Conservation (phyloP, 768 basidiomycete genomes). For the Trametes cubensis region DNA sequence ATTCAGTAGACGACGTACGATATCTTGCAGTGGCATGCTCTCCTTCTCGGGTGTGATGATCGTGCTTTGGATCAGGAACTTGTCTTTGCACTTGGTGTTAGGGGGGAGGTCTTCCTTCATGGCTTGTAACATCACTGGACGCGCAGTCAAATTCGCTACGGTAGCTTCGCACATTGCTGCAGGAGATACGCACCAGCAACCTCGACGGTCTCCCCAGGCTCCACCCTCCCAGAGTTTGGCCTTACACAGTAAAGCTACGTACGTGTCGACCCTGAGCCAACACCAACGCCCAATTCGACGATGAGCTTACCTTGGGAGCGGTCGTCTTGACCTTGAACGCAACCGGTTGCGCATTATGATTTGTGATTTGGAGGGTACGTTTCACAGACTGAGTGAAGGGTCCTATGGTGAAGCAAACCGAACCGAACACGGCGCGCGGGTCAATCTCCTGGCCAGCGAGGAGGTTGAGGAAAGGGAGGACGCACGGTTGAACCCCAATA, state of each 20-base stretch:
- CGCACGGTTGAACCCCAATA: slow-evolving; percentile 84
- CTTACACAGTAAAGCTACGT: slow-evolving; percentile 88
- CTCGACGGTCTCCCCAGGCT: slow-evolving; percentile 92
- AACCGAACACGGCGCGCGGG: slow-evolving; percentile 12
- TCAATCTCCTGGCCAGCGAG: slow-evolving; percentile 15
- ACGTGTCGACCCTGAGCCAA: slow-evolving; percentile 19
- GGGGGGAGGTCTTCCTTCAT: slow-evolving; percentile 93
- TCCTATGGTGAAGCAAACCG: slow-evolving; percentile 51
- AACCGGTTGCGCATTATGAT: slow-evolving; percentile 84
- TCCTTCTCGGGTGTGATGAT: slow-evolving; percentile 90
- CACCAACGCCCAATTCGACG: slow-evolving; percentile 15
- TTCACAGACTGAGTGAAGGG: slow-evolving; percentile 92
- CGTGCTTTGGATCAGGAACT: slow-evolving; percentile 97
- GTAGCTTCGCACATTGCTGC: background rate
- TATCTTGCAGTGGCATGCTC: slow-evolving; percentile 72
- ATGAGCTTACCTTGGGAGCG: slow-evolving; percentile 80
- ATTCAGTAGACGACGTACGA: slow-evolving; percentile 58
- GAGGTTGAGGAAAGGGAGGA: slow-evolving; percentile 20
- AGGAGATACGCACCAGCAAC: slow-evolving; percentile 62
- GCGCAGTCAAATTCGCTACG: background rate
- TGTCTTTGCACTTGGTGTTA: slow-evolving; percentile 96
- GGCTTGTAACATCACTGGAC: slow-evolving; percentile 92
- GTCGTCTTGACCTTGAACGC: slow-evolving; percentile 99
- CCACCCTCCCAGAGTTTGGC: slow-evolving; percentile 96
- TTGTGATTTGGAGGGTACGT: slow-evolving; percentile 80